A percentile compares a stretch with the other conserved stretches of the same genome.
Conservation (phyloP, 2,329 filamentous ascomycete genomes). For the Pestalotiopsis fici region DNA sequence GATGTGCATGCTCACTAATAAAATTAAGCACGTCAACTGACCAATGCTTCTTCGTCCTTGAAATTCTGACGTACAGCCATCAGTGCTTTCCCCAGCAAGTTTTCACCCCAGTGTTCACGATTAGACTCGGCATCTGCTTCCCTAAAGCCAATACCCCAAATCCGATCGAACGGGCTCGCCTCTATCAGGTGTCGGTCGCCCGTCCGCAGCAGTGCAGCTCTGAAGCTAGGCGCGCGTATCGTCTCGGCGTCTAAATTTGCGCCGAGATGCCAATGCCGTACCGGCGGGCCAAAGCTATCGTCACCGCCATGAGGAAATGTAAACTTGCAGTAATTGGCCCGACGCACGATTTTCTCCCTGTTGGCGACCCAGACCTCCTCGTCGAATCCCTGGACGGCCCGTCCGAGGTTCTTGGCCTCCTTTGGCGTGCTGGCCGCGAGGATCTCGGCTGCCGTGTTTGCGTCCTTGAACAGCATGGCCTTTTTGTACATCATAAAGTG, state of each 20-base stretch:
- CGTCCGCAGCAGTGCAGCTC: slow-evolving; percentile 52
- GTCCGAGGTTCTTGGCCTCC: slow-evolving; percentile 54
- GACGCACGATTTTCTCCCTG: slow-evolving; percentile 51
- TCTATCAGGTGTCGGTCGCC: slow-evolving; percentile 63
- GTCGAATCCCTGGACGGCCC: slow-evolving; percentile 54
- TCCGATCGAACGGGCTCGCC: slow-evolving; percentile 58
- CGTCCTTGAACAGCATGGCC: slow-evolving; percentile 31
- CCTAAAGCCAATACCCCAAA: slow-evolving; percentile 68
- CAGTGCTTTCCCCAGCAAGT: slow-evolving; percentile 64
- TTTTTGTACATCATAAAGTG: slow-evolving; percentile 41
- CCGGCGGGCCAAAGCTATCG: not conserved
- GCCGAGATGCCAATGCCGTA: slow-evolving; percentile 15
- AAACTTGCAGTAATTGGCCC: slow-evolving; percentile 63
- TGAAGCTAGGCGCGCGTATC: slow-evolving; percentile 41
- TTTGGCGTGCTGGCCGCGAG: slow-evolving; percentile 38
- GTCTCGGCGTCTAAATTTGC: slow-evolving; percentile 17
- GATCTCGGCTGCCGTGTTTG: slow-evolving; percentile 45
- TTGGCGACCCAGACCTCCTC: slow-evolving; percentile 50
- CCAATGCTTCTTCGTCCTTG: slow-evolving; percentile 36
- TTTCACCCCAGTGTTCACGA: slow-evolving; percentile 60
- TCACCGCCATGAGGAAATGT: slow-evolving; percentile 36
- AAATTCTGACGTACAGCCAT: slow-evolving; percentile 58
- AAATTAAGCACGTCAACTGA: not conserved
- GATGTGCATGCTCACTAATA: not conserved
- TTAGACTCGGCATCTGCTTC: slow-evolving; percentile 48